Evolutionary conservation across 345 rosid species (phyloP).

Genomic region (Eucalyptus polyanthemos): DNA sequence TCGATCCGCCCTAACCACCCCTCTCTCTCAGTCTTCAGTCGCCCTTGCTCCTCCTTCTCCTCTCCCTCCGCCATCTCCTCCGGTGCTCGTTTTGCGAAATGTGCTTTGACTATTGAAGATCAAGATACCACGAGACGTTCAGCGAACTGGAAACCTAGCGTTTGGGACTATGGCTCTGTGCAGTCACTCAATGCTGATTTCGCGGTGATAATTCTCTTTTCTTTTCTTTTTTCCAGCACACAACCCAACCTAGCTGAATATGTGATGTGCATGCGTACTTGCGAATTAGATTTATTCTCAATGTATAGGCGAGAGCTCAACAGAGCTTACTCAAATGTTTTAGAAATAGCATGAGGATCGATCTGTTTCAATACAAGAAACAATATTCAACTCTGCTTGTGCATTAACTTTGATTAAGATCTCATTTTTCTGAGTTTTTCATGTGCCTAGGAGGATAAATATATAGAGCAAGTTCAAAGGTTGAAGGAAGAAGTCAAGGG

Average conservation of each 20-base stretch:
- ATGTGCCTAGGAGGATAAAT: no score
- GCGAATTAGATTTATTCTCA: no score
- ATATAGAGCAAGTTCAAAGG: no score
- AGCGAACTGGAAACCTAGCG: background rate
- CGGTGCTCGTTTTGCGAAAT: rapidly evolving
- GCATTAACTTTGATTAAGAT: no score
- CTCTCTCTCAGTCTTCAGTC: no score
- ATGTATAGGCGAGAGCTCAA: background rate
- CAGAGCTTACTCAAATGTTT: background rate
- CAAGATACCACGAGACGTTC: background rate
- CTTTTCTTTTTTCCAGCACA: background rate
- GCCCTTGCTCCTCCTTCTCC: no score
- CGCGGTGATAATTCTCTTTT: background rate
- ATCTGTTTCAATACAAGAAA: no score
- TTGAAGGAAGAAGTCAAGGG: no score
- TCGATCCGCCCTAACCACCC: no score
- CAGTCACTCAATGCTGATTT: background rate
- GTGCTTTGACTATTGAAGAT: background rate
- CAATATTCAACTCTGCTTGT: no score
- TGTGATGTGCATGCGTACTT: background rate
- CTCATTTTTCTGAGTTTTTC: no score
- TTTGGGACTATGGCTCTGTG: background rate
- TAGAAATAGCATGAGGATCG: background rate
- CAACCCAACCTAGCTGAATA: background rate
- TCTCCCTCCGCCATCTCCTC: rapidly evolving